Percentiles rank a stretch among this genome's conserved stretches.
These are phyloP conservation scores for Asterophora parasitica DNA, from an alignment of 768 basidiomycete genomes.

Conservation along the genomic window DNA sequence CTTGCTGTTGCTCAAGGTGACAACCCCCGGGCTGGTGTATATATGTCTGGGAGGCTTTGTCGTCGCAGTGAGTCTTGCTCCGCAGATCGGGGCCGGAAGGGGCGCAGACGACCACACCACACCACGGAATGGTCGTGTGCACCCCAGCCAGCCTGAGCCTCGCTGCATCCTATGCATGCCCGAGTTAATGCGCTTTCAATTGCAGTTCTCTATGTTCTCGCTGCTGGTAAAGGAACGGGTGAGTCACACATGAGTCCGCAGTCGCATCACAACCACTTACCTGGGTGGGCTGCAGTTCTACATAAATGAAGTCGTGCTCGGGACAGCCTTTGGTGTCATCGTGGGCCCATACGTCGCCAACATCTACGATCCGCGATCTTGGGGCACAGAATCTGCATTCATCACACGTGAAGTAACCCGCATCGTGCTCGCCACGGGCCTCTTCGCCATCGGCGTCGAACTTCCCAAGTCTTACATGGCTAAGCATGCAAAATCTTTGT, in stretches of 20 bases:
- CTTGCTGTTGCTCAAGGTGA: slow-evolving; percentile 37
- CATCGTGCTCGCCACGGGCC: slow-evolving; percentile 77
- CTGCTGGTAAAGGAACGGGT: slow-evolving; percentile 81
- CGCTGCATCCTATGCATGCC: neutral
- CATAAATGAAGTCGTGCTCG: slow-evolving; percentile 92
- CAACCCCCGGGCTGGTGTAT: slow-evolving; percentile 51
- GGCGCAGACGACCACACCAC: neutral
- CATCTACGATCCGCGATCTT: slow-evolving; percentile 73
- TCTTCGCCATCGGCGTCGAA: slow-evolving; percentile 96
- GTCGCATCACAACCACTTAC: neutral
- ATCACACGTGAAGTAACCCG: slow-evolving; percentile 56
- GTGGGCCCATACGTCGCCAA: slow-evolving; percentile 71
- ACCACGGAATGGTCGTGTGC: neutral
- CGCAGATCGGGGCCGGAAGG: neutral
- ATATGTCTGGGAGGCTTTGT: slow-evolving; percentile 54
- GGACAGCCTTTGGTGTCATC: slow-evolving; percentile 62
- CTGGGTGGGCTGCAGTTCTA: slow-evolving; percentile 64
- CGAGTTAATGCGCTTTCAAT: neutral
- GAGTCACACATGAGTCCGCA: slow-evolving; percentile 1
- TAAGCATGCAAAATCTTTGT: slow-evolving; percentile 67
- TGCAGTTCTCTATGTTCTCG: slow-evolving; percentile 82
- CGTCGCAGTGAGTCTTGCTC: slow-evolving; percentile 11
- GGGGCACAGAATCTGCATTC: slow-evolving; percentile 38
- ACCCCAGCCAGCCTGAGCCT: no score
- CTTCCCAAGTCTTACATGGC: slow-evolving; percentile 82